Evolutionary conservation across 2,329 filamentous ascomycete species (phyloP), one percentile per base, ranked within the genome.

Genomic region (Bipolaris sorokiniana): DNA sequence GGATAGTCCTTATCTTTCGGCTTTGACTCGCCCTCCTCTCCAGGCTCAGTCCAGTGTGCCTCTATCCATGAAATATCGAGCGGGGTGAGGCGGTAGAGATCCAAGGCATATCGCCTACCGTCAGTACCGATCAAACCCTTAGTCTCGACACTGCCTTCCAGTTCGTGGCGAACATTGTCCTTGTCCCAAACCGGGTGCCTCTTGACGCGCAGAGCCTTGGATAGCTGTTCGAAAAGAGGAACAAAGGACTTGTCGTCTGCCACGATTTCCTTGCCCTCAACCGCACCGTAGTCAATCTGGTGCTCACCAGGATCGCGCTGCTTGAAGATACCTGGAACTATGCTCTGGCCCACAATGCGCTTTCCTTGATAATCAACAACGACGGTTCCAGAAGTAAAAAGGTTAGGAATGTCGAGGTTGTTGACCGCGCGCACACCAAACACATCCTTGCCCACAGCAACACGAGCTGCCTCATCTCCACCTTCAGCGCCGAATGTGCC

Each of bases 251-350:
- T 89, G 71, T 98, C 92, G 11, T 91, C 90, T 0, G 95, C 93
- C 49, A 99, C 91, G 23, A 96, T 86, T 65, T 99, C 95, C 79
- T 96, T 97, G 65, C 96, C 95, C 75, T 99, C 95, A 31, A 98
- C 95, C 65, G 94, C 95, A 73, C 95, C 95, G 72, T 99, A 99
- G 76, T 99, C 95, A 67, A 99, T 98, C 78, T 98, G 95, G 78
- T 97, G 95, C 85, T 99, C 95, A 50, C 93, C 95, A 28, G 93
- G 92, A 71, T 98, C 95, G 34, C 94, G 88, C 80, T 98, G 95
- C 82, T 97, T 98, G 85, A 99, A 99, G 71, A 99, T 99, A 58
- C 95, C 96, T 5, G 95, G 95, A 16, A 99, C 95, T 63, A 99
- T 97, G 71, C 93, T 98, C 80, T 99, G 95, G 34, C 92, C 95